Conservation (phyloP, 2,329 filamentous ascomycete species). For the Colletotrichum ledebouriae region DNA sequence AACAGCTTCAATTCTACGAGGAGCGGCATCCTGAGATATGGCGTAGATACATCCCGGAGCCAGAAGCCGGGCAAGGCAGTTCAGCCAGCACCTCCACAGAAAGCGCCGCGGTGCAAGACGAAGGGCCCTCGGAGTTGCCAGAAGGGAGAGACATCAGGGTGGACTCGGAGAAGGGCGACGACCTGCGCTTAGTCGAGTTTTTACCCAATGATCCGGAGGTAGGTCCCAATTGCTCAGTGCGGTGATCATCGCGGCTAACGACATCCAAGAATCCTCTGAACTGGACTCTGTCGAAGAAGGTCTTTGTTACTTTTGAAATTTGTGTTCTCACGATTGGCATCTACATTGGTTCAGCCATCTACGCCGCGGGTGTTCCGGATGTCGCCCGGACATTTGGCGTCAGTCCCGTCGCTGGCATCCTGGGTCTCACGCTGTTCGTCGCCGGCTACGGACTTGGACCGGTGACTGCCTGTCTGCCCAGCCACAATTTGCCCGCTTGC, state of each 20-base stretch:
- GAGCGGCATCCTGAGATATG: constrained; percentile 12
- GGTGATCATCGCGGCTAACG: background rate
- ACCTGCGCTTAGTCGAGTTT: constrained; percentile 18
- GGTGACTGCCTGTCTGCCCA: background rate
- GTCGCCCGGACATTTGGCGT: constrained; percentile 28
- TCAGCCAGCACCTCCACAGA: background rate
- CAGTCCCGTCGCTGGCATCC: constrained; percentile 15
- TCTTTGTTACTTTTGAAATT: constrained; percentile 27
- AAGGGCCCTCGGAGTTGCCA: background rate
- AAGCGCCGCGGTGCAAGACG: background rate
- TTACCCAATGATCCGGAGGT: constrained; percentile 33
- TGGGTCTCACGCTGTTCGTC: constrained; percentile 35
- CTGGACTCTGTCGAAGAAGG: constrained; percentile 21
- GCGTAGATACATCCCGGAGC: constrained; percentile 11
- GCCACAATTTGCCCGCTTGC: background rate
- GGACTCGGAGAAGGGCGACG: constrained; percentile 7
- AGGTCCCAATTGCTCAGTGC: background rate
- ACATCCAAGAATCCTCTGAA: constrained; percentile 11
- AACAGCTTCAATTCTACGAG: constrained; percentile 27
- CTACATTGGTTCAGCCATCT: constrained; percentile 39
- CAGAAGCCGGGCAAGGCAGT: background rate
- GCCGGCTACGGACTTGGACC: constrained; percentile 35
- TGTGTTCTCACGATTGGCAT: constrained; percentile 19
- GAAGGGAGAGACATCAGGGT: background rate
- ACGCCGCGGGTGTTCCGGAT: constrained; percentile 26